phyloP scores from a whole-genome alignment of 2,329 filamentous ascomycete genomes.

The Apiospora rasikravindrae region DNA sequence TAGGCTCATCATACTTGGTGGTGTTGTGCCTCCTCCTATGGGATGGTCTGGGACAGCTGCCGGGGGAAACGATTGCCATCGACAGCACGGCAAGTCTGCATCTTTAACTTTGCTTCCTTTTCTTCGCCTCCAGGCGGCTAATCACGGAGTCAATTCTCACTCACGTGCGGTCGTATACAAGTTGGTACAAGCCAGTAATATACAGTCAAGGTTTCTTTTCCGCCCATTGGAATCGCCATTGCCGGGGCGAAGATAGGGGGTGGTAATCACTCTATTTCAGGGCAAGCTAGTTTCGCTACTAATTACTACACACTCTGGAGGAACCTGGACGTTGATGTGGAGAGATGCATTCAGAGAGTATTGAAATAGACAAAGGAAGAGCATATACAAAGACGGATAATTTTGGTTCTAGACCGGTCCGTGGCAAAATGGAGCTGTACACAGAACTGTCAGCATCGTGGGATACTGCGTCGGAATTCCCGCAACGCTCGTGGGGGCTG shows the following conservation, averaged over 20 bases:
- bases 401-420: not conserved
- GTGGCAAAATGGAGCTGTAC: not conserved
- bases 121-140: not conserved
- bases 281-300: not conserved
- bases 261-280: not conserved
- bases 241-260: not conserved
- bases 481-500: not conserved
- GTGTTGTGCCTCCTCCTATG: not conserved
- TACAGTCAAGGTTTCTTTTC: not conserved
- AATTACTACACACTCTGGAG: not conserved
- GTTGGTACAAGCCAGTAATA: not conserved
- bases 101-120: not conserved
- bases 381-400: not conserved
- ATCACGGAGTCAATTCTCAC: not conserved
- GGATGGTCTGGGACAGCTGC: not conserved
- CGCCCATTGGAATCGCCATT: not conserved
- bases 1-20: not conserved
- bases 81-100: not conserved
- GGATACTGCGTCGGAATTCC: conserved; percentile 1
- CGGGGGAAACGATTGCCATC: not conserved
- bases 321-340: not conserved
- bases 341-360: not conserved
- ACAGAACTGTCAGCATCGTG: not conserved
- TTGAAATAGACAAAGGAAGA: not conserved
- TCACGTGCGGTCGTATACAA: not conserved